Conservation (phyloP, 768 basidiomycete genomes). For the Filobasidium floriforme region DNA sequence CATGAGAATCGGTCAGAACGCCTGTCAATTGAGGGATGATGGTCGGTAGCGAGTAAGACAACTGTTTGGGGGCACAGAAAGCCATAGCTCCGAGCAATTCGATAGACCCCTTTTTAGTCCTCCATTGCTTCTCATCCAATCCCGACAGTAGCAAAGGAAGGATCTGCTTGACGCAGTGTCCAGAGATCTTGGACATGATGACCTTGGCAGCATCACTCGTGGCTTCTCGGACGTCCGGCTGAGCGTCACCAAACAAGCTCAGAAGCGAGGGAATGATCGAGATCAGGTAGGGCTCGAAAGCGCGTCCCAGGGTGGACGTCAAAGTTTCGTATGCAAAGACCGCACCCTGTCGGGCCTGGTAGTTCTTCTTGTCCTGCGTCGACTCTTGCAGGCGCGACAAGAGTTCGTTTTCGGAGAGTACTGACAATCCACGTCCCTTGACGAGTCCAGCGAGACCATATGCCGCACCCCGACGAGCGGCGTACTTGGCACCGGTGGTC, state of each 20-base stretch:
- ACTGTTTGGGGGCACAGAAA: conserved; percentile 89
- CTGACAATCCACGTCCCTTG: conserved; percentile 78
- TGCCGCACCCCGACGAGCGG: conserved; percentile 88
- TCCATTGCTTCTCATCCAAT: conserved; percentile 96
- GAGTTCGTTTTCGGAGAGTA: conserved; percentile 75
- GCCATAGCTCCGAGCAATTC: conserved; percentile 98
- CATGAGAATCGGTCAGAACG: conserved; percentile 92
- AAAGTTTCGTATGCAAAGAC: conserved; percentile 93
- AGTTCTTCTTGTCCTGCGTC: conserved; percentile 79
- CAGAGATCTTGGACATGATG: conserved; percentile 91
- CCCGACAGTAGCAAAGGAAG: conserved; percentile 80
- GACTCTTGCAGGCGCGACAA: conserved; percentile 65
- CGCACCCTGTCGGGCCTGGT: conserved; percentile 81
- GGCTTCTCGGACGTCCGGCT: conserved; percentile 82
- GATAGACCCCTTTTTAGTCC: conserved; percentile 89
- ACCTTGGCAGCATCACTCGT: conserved; percentile 83
- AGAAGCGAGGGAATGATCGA: conserved; percentile 76
- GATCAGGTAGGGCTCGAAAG: conserved; percentile 88
- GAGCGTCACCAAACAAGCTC: conserved; percentile 75
- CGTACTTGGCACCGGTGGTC: conserved; percentile 74
- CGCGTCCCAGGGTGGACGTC: conserved; percentile 71
- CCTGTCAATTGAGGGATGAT: conserved; percentile 93
- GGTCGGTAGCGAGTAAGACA: conserved; percentile 87
- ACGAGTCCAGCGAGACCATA: conserved; percentile 90
- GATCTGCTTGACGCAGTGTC: conserved; percentile 85